Percentiles rank a stretch among this genome's conserved stretches.
Evolutionary conservation across 176 grass and related monocot genomes (phyloP).

Genomic region (Coix lacrymajobi): DNA sequence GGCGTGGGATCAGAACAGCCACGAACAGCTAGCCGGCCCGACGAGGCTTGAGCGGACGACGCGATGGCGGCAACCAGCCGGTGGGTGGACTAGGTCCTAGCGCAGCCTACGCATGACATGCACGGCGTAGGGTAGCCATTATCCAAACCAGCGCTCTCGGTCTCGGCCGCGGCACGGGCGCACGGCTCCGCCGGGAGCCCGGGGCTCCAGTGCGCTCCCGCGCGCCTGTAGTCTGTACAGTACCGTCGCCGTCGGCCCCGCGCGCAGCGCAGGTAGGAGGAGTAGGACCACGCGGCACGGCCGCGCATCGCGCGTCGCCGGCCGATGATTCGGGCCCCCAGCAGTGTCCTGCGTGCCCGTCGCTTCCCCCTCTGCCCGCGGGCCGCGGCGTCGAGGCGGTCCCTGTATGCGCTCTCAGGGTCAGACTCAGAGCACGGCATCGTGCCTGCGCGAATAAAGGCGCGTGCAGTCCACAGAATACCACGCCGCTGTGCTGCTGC

Average conservation of each 20-base stretch:
- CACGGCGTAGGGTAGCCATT: background rate
- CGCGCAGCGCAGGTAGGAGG: no score
- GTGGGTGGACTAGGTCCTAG: conserved; percentile 1
- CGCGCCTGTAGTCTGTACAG: background rate
- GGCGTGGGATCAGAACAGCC: background rate
- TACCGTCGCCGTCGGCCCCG: background rate
- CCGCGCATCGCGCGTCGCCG: background rate
- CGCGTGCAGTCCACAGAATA: conserved; percentile 24
- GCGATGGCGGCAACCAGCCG: background rate
- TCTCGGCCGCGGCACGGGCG: background rate
- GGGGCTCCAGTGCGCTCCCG: background rate
- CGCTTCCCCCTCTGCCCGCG: background rate
- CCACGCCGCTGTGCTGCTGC: background rate
- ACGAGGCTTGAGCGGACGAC: background rate
- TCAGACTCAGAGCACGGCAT: background rate
- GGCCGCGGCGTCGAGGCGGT: background rate
- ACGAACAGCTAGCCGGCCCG: background rate
- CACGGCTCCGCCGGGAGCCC: background rate
- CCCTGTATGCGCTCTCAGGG: background rate
- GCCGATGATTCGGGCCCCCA: background rate
- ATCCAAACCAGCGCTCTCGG: background rate
- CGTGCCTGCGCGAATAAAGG: background rate
- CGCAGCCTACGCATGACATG: background rate
- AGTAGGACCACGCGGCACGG: background rate
- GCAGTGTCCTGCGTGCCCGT: background rate